These are phyloP conservation scores for Moringa oleifera DNA, from an alignment of 345 rosid genomes.

Conservation along the genomic window DNA sequence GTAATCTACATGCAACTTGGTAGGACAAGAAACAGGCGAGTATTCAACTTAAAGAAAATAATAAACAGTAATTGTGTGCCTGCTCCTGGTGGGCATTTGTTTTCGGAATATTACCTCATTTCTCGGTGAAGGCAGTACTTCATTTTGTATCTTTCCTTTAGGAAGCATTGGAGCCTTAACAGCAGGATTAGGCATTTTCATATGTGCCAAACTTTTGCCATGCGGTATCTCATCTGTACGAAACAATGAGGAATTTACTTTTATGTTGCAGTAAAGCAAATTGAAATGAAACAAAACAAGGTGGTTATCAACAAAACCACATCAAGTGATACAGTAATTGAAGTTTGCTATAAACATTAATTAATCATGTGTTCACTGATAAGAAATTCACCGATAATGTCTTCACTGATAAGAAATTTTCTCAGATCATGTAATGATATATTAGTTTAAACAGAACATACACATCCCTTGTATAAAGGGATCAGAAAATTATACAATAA, in stretches of 20 bases:
- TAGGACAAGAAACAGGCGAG: background rate
- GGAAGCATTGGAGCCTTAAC: constrained; percentile 15
- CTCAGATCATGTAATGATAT: no score
- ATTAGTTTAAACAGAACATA: no score
- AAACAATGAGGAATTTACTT: background rate
- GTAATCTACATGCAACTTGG: background rate
- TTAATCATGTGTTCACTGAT: background rate
- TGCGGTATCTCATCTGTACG: constrained; percentile 18
- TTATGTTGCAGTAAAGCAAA: background rate
- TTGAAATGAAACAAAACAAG: background rate
- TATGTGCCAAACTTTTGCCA: constrained; percentile 6
- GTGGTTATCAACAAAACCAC: background rate
- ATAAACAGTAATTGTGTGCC: background rate
- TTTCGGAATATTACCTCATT: constrained; percentile 23
- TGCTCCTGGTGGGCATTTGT: background rate
- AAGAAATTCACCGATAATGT: no score
- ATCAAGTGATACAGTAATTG: background rate
- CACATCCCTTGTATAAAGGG: no score
- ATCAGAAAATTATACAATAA: no score
- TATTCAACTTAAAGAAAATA: background rate
- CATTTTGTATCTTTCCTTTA: constrained; percentile 20
- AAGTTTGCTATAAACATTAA: background rate
- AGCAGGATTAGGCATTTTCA: constrained; percentile 8
- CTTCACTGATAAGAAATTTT: no score
- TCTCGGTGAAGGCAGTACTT: constrained; percentile 17